Base-by-base conservation (phyloP, 352 stramenopile species). In the Elongisporangium undulatum region DNA sequence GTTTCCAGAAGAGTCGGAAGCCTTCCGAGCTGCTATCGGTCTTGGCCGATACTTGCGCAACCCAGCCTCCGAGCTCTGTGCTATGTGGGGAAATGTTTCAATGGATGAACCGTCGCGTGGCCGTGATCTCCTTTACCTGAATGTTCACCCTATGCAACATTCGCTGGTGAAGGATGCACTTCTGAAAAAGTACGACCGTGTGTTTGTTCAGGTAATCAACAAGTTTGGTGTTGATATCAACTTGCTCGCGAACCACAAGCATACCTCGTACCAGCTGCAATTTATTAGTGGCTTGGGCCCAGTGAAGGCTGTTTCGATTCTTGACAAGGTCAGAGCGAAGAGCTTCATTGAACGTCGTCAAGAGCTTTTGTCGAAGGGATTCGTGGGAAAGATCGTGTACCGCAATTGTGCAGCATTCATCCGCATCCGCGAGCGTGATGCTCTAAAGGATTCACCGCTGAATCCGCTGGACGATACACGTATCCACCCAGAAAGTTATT, bases 401-500 rank as follows among this genome's bases (percentile, higher is more conserved):
- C 75, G 85, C 55, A 96, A 96, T 55, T 95, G 80, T 55, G 85
- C 85, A 54, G 87, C 85, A 22, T 94, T 96, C 61, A 69, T 96
- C 41, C 87, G 87, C 21, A 96, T 96, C 58, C 85, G 87, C 24
- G 87, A 96, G 59, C 85, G 85, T 21, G 86, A 95, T 61, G 80
- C 84, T 0, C 64, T 96, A 51, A 89, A 90, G 49, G 87, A 96
- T 63, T 68, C 86, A 20, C 85, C 86, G 13, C 64, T 96, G 21
- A 95, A 96, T 63, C 85, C 87, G 21, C 63, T 96, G 15, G 87
- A 96, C 62, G 87, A 96, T 53, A 96, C 87, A 0, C 73, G 87
- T 41, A 95, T 96, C 54, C 87, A 96, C 52, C 87, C 87, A 2
- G 87, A 96, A 62, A 96, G 87, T 45, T 96, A 96, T 64, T 96